Conservation (phyloP, 345 rosid genomes). For the Mercurialis annua region DNA sequence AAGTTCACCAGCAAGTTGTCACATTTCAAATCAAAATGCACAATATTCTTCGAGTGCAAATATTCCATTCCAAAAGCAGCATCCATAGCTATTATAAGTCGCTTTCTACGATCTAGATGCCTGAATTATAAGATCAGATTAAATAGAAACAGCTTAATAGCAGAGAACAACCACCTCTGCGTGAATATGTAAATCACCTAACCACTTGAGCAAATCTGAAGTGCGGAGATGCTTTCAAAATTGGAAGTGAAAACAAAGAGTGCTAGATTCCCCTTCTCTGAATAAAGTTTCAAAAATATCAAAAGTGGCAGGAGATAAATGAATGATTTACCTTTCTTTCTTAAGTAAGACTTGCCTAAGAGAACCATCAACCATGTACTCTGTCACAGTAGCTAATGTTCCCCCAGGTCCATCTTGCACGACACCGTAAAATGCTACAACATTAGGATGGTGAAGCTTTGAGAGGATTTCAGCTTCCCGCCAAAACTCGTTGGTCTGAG, state of each 20-base stretch:
- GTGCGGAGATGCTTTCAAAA: background rate
- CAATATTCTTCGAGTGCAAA: slow-evolving; percentile 91
- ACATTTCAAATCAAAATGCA: slow-evolving; percentile 96
- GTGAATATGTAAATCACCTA: slow-evolving; percentile 4
- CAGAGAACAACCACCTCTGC: background rate
- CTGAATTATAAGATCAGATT: slow-evolving; percentile 34
- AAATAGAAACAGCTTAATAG: slow-evolving; percentile 8
- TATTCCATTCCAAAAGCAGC: slow-evolving; percentile 99
- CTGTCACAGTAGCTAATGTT: slow-evolving; percentile 81
- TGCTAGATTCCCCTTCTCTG: background rate
- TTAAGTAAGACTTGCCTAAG: slow-evolving; percentile 85
- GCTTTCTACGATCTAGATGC: slow-evolving; percentile 85
- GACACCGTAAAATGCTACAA: slow-evolving; percentile 95
- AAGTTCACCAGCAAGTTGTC: slow-evolving; percentile 96
- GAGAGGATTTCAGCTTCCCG: slow-evolving; percentile 91
- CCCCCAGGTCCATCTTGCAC: slow-evolving; percentile 89
- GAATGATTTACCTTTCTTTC: slow-evolving; percentile 64
- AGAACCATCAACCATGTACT: slow-evolving; percentile 96
- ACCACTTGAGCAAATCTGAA: background rate
- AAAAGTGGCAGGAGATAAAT: background rate
- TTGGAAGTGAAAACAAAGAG: background rate
- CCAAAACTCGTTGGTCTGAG: slow-evolving; percentile 78
- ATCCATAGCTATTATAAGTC: slow-evolving; percentile 96
- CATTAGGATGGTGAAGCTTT: slow-evolving; percentile 93
- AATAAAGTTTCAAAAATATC: background rate